A percentile compares a stretch with the other conserved stretches of the same genome.
Conservation (phyloP, 495 filamentous ascomycete genomes). For the Penicillium pancosmium region DNA sequence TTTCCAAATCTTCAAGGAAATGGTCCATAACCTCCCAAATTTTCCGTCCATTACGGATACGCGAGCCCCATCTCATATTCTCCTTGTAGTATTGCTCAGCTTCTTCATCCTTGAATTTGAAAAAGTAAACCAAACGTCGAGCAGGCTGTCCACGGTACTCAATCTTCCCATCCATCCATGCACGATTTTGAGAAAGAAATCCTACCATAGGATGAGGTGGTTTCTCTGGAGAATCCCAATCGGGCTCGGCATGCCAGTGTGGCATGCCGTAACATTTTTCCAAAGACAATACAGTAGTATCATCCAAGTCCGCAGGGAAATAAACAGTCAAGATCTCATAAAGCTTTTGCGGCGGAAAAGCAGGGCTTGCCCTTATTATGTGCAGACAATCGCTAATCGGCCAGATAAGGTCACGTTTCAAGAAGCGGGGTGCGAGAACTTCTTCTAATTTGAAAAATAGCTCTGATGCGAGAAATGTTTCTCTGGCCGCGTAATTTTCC, state of each 20-base stretch:
- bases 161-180: constrained; percentile 10
- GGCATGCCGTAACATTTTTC: background rate
- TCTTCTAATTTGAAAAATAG: constrained; percentile 8
- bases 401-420: constrained; percentile 9
- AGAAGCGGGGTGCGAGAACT: constrained; percentile 11
- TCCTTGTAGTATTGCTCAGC: constrained; percentile 12
- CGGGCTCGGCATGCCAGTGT: background rate
- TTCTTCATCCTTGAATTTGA: constrained; percentile 11
- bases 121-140: constrained; percentile 7
- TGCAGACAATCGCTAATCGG: background rate
- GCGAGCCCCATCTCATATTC: constrained; percentile 3
- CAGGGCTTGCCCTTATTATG: constrained; percentile 6
- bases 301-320: constrained; percentile 8
- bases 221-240: background rate
- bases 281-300: constrained; percentile 2
- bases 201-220: constrained; percentile 9
- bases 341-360: constrained; percentile 8
- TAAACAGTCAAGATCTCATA: constrained; percentile 15
- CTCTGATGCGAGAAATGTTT: constrained; percentile 8
- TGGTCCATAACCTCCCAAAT: constrained; percentile 7
- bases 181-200: constrained; percentile 3
- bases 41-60: constrained; percentile 2
- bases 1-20: constrained; percentile 10
- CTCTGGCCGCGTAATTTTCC: constrained; percentile 4
- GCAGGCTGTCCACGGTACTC: constrained; percentile 9